Percentiles rank a stretch among this genome's conserved stretches.
These are phyloP conservation scores for Neurospora crassa DNA, from an alignment of 2,329 filamentous ascomycete genomes.

Conservation along the genomic window DNA sequence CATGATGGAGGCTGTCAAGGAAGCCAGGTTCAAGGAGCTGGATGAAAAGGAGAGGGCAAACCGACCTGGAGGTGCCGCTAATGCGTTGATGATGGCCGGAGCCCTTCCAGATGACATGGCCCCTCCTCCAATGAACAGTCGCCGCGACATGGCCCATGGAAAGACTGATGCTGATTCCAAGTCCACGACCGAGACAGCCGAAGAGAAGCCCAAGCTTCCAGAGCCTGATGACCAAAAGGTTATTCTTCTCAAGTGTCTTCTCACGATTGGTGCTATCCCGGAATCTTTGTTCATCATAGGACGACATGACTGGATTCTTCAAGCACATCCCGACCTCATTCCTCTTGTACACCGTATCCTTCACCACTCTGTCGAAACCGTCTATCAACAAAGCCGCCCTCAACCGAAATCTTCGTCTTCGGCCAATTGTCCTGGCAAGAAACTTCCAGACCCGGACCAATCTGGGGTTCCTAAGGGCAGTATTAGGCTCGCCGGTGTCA, in stretches of 20 bases:
- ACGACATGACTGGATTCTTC: conserved; percentile 84
- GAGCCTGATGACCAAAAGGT: conserved; percentile 85
- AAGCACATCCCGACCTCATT: conserved; percentile 72
- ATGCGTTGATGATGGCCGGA: conserved; percentile 80
- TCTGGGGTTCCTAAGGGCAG: conserved; percentile 58
- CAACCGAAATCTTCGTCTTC: conserved; percentile 14
- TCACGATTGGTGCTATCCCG: conserved; percentile 85
- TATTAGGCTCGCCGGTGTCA: conserved; percentile 49
- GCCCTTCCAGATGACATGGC: conserved; percentile 76
- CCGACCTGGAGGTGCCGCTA: conserved; percentile 62
- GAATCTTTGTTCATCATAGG: conserved; percentile 84
- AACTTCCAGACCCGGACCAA: conserved; percentile 48
- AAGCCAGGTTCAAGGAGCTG: conserved; percentile 63
- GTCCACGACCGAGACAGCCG: conserved; percentile 32
- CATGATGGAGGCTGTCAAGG: conserved; percentile 65
- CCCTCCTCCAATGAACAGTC: conserved; percentile 31
- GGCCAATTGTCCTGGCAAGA: conserved; percentile 31
- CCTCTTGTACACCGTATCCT: conserved; percentile 77
- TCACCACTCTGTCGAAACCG: conserved; percentile 69
- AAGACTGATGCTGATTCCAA: conserved; percentile 47
- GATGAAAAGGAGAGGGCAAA: conserved; percentile 66
- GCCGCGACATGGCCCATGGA: conserved; percentile 40
- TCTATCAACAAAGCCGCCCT: conserved; percentile 44
- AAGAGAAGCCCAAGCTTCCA: conserved; percentile 44
- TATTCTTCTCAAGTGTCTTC: conserved; percentile 68